Percentiles rank a stretch among this genome's conserved stretches.
Conservation (phyloP, 306 rosid genomes). For the Biancaea sappan region DNA sequence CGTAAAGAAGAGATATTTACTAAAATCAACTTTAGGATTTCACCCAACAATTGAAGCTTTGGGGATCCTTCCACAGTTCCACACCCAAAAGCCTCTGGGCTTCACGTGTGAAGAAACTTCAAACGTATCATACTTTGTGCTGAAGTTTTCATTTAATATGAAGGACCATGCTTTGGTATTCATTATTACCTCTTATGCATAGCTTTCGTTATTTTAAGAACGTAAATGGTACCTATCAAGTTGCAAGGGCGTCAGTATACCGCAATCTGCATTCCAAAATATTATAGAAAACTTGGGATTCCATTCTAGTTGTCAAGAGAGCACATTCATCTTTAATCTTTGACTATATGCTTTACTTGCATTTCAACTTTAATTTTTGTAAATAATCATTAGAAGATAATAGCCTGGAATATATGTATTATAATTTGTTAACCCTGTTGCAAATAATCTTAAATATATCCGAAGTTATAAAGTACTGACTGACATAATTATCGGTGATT, state of each 20-base stretch:
- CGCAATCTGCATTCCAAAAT: background rate
- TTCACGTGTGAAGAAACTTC: background rate
- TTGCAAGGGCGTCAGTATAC: background rate
- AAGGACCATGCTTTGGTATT: background rate
- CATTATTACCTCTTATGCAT: background rate
- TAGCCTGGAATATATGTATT: background rate
- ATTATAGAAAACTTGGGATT: background rate
- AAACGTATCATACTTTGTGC: background rate
- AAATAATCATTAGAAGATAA: background rate
- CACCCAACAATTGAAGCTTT: too few relatives aligned
- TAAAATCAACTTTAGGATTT: too few relatives aligned
- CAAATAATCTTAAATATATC: background rate
- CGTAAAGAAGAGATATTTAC: too few relatives aligned
- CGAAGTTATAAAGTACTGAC: background rate
- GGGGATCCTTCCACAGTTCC: background rate
- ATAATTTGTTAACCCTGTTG: background rate
- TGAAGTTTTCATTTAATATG: background rate
- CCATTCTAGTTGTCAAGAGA: background rate
- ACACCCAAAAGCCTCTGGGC: background rate
- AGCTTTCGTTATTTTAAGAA: slow-evolving; percentile 1
- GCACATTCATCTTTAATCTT: background rate
- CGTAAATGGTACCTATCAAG: slow-evolving; percentile 16
- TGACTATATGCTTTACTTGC: background rate
- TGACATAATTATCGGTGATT: background rate
- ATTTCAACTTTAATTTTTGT: background rate